Base-by-base conservation (phyloP, 257 asterid species). In the Nicotiana paniculata region DNA sequence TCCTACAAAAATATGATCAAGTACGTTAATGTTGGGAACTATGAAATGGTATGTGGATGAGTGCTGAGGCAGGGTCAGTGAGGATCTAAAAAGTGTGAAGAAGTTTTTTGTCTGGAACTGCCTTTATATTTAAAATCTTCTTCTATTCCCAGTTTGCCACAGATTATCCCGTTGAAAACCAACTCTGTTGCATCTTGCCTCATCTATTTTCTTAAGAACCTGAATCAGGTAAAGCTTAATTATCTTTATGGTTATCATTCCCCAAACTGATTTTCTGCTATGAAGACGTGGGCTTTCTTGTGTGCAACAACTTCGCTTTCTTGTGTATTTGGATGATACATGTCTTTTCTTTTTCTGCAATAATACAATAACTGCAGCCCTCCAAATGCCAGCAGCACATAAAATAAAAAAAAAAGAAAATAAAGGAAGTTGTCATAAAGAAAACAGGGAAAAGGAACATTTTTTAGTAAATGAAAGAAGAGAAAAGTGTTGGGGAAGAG, bases 141-240 rank as follows among this genome's bases (percentile, higher is more conserved):
- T 48, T 6, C 79, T 74, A 74, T 48, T 30, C 62, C 62, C 24
- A 74, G 39, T n/a, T 74, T 26, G 61, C 48, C 77, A 69, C 35
- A 70, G 12, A 43, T 43, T 28, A 70, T 43, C 21, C 26, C 43
- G 46, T 57, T 46, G 48, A 72, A 72, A 72, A 43, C 58, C 37
- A 72, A 72, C 32, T 74, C 43, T 74, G 79, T 48, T 53, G 79
- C 39, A 21, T 74, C 26, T 48, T 74, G 62, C 39, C 48, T 74
- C 55, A 70, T 70, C 53, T 74, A 13, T 74, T 48, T 74, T 74
- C 62, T 48, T 21, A 74, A 59, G 79, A 74, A 74, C 62, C 79
- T 74, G 79, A 74, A 51, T 26, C 26, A 15, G 79, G 39, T 48
- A 7, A 74, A 74, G 9, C 39, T 48, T 74, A 46, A 15, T 74